phyloP scores from a whole-genome alignment of 768 basidiomycete genomes.

The Phlebiopsis flavidoalba region DNA sequence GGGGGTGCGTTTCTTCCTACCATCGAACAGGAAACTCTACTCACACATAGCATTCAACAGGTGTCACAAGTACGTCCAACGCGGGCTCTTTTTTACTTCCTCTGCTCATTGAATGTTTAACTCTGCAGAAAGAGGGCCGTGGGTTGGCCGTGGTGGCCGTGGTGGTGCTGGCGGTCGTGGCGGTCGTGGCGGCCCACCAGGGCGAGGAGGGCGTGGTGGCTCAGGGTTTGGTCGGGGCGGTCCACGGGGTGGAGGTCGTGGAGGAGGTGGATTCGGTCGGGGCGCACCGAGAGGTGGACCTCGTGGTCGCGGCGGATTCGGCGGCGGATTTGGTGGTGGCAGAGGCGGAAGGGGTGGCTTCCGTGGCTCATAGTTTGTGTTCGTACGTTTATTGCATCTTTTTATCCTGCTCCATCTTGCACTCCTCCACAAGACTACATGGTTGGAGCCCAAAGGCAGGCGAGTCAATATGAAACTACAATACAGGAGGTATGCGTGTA shows the following conservation, averaged over 20 bases:
- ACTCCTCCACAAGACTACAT: background rate
- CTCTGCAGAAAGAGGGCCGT: constrained; percentile 36
- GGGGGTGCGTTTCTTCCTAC: constrained; percentile 41
- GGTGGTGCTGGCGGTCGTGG: constrained; percentile 25
- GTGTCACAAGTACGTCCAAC: constrained; percentile 26
- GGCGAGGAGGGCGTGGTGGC: constrained; percentile 15
- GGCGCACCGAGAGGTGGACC: constrained; percentile 27
- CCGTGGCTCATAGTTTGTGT: constrained; percentile 37
- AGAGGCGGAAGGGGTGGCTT: constrained; percentile 41
- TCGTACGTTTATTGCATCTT: constrained; percentile 1
- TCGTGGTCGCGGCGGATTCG: constrained; percentile 24
- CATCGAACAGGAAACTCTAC: background rate
- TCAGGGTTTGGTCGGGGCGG: constrained; percentile 21
- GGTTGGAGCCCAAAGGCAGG: background rate
- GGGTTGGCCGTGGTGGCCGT: constrained; percentile 18
- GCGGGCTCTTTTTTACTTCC: background rate
- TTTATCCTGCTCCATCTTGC: constrained; percentile 8
- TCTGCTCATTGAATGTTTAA: constrained; percentile 11
- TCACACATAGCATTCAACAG: constrained; percentile 23
- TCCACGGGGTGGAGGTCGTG: constrained; percentile 8
- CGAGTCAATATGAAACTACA: background rate
- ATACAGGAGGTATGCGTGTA: background rate
- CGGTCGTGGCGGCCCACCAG: constrained; percentile 15
- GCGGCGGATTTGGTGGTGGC: constrained; percentile 25
- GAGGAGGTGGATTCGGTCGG: constrained; percentile 24